Conservation (phyloP, 768 basidiomycete genomes). For the Strobilomyces echinocephalus region DNA sequence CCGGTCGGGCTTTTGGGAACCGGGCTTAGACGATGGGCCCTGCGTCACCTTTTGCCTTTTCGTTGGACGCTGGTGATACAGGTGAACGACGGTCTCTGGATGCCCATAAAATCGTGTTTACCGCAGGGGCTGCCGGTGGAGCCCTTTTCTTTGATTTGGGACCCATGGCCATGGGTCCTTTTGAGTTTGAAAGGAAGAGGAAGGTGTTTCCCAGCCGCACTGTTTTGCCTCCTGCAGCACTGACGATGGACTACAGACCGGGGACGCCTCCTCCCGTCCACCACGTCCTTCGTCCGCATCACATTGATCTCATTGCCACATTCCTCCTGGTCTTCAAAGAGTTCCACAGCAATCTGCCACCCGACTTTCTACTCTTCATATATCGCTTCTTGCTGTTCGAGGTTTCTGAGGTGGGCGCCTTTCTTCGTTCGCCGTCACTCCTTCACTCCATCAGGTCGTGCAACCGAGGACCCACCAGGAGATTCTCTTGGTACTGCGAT, state of each 20-base stretch:
- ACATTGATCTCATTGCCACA: constrained; percentile 62
- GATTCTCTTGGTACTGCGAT: constrained; percentile 40
- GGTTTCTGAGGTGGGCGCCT: constrained; percentile 53
- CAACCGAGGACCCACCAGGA: constrained; percentile 54
- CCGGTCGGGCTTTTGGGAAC: constrained; percentile 22
- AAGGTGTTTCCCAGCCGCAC: constrained; percentile 19
- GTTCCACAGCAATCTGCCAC: constrained; percentile 48
- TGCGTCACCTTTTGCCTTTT: constrained; percentile 60
- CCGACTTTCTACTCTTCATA: constrained; percentile 55
- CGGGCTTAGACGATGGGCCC: constrained; percentile 11
- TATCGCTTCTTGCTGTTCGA: constrained; percentile 67
- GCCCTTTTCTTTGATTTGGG: constrained; percentile 32
- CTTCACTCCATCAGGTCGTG: constrained; percentile 45
- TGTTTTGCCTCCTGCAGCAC: not conserved
- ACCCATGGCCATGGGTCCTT: constrained; percentile 19
- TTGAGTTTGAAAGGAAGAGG: constrained; percentile 9
- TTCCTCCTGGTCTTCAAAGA: constrained; percentile 63
- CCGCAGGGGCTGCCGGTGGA: constrained; percentile 27
- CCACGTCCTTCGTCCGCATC: constrained; percentile 72
- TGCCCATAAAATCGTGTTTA: constrained; percentile 8
- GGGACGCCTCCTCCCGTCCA: constrained; percentile 57
- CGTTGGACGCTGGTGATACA: constrained; percentile 34
- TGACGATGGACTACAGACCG: constrained; percentile 26
- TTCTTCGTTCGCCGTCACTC: not conserved
- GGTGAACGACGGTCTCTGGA: not conserved